Evolutionary conservation across 1,284 basidiomycete species (phyloP).

Genomic region (Ustilago sp.): DNA sequence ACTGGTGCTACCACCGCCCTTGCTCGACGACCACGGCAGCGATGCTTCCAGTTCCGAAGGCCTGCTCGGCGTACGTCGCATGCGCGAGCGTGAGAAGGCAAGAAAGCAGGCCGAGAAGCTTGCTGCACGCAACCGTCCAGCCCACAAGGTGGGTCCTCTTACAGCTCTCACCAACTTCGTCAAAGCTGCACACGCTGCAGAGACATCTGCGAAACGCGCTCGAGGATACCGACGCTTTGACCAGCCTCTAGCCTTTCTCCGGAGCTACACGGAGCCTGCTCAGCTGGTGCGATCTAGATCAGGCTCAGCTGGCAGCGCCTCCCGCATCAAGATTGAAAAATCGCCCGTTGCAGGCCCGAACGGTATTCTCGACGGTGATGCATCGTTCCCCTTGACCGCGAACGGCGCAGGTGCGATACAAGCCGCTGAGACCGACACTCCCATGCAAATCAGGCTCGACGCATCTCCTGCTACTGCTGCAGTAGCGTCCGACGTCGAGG

Average conservation of each 20-base stretch:
- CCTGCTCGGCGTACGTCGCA: conserved; percentile 61
- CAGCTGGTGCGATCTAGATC: conserved; percentile 3
- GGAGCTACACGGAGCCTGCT: conserved; percentile 39
- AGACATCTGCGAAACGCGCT: conserved; percentile 34
- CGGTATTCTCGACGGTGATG: background rate
- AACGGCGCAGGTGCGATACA: background rate
- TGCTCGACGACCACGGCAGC: conserved; percentile 63
- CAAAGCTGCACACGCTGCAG: conserved; percentile 65
- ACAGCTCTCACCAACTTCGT: conserved; percentile 67
- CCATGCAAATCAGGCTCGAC: background rate
- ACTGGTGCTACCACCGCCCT: conserved; percentile 62
- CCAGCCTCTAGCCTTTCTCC: conserved; percentile 25
- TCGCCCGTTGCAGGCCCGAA: background rate
- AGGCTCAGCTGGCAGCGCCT: conserved; percentile 9
- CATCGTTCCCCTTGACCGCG: background rate
- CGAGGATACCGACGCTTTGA: conserved; percentile 8
- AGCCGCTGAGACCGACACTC: background rate
- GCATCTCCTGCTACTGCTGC: conserved; percentile 3
- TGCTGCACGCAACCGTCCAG: conserved; percentile 60
- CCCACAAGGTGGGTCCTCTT: conserved; percentile 62
- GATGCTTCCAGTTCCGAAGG: conserved; percentile 55
- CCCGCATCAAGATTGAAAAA: background rate
- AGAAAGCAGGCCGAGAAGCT: conserved; percentile 58
- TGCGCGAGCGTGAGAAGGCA: conserved; percentile 60
- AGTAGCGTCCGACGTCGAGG: conserved; percentile 6